Evolutionary conservation across 805 yeast genomes (phyloP).

Genomic region (Saccharomycopsis guyanensis): DNA sequence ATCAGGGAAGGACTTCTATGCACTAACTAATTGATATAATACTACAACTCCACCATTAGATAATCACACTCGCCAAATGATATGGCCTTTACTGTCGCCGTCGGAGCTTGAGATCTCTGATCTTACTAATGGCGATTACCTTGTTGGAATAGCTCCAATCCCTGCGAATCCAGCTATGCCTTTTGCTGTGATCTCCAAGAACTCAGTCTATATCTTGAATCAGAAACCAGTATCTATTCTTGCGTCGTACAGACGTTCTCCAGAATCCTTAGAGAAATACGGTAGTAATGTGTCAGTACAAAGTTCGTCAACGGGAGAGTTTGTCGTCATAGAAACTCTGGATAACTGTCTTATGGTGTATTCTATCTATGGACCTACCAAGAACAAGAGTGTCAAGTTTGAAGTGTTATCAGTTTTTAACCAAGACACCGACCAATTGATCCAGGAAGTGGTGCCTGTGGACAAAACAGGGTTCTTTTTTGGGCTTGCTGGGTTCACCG

Average conservation of each 20-base stretch:
- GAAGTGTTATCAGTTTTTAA: slow-evolving; percentile 13
- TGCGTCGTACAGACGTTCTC: slow-evolving; percentile 29
- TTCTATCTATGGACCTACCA: slow-evolving; percentile 22
- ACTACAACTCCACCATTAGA: too few relatives aligned
- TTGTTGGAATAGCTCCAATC: slow-evolving; percentile 3
- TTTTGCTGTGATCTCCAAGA: slow-evolving; percentile 28
- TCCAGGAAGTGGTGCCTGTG: slow-evolving; percentile 18
- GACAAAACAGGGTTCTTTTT: slow-evolving; percentile 9
- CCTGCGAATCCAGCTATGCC: slow-evolving; percentile 9
- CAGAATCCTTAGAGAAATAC: slow-evolving; percentile 30
- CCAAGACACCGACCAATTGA: slow-evolving; percentile 12
- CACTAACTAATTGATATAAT: too few relatives aligned
- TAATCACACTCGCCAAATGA: slow-evolving; percentile 15
- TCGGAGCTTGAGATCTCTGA: slow-evolving; percentile 15
- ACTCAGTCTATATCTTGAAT: slow-evolving; percentile 29
- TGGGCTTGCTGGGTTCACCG: slow-evolving; percentile 4
- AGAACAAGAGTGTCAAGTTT: slow-evolving; percentile 8
- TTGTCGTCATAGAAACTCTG: slow-evolving; percentile 31
- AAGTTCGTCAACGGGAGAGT: slow-evolving; percentile 24
- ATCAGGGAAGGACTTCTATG: too few relatives aligned
- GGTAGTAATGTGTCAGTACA: slow-evolving; percentile 31
- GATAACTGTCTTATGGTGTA: slow-evolving; percentile 32
- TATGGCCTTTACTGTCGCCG: slow-evolving; percentile 21
- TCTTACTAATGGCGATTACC: slow-evolving; percentile 5
- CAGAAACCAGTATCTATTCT: slow-evolving; percentile 29